These are phyloP conservation scores for Wallacemonas collosoma DNA, from an alignment of 208 protist species.

Conservation along the genomic window DNA sequence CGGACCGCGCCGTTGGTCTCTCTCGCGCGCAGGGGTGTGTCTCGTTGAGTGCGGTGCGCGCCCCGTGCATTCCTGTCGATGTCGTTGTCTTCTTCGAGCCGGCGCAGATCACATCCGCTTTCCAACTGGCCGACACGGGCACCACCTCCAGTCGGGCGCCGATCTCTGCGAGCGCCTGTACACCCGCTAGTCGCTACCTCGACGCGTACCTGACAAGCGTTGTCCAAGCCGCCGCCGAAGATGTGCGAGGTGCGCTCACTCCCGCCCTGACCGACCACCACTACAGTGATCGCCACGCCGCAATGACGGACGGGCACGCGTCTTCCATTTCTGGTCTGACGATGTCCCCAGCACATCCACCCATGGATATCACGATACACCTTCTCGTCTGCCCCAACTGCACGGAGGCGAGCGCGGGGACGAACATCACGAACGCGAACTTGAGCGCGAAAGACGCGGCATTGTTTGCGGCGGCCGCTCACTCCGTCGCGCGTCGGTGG, in stretches of 20 bases:
- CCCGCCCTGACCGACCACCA: not conserved
- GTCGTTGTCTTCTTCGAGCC: constrained; percentile 7
- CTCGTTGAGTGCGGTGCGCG: too few species aligned
- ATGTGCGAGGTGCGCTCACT: not conserved
- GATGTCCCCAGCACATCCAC: not conserved
- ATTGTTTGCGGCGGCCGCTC: not conserved
- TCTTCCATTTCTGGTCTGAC: not conserved
- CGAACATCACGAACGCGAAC: constrained; percentile 18
- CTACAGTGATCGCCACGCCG: not conserved
- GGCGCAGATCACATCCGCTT: constrained; percentile 2
- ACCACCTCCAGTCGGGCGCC: not conserved
- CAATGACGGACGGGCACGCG: too few species aligned
- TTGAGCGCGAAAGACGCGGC: constrained; percentile 11
- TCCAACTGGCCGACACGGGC: not conserved
- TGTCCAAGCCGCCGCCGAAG: not conserved
- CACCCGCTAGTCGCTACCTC: constrained; percentile 3
- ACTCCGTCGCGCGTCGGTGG: constrained; percentile 1
- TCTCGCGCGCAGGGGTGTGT: too few species aligned
- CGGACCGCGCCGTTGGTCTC: not conserved
- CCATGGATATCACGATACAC: constrained; percentile 2
- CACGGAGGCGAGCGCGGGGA: constrained; percentile 6
- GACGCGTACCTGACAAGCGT: constrained; percentile 2
- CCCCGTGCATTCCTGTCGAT: not conserved
- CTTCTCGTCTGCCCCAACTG: constrained; percentile 13
- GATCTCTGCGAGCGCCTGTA: not conserved